Conservation (phyloP, 805 yeast genomes). For the Candida koratica region DNA sequence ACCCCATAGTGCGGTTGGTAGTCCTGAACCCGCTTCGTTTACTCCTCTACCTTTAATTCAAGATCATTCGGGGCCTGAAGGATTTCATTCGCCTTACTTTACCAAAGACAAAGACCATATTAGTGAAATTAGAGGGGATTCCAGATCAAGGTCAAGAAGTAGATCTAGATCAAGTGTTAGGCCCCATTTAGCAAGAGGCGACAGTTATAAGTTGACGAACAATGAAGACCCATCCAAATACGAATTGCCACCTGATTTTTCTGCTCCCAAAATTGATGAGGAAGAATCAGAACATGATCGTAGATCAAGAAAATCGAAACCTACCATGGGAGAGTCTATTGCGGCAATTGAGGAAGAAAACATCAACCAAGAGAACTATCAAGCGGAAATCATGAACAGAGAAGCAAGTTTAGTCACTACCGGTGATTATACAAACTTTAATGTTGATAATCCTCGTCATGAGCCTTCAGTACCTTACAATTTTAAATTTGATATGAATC, state of each 20-base stretch:
- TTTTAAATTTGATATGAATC: constrained; percentile 47
- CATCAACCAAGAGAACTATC: constrained; percentile 15
- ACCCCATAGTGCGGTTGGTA: constrained; percentile 1
- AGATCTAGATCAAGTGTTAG: constrained; percentile 16
- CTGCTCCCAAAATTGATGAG: constrained; percentile 10
- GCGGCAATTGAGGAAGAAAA: constrained; percentile 40
- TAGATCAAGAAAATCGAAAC: constrained; percentile 36
- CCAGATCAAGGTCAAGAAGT: constrained; percentile 19
- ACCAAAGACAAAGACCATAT: constrained; percentile 24
- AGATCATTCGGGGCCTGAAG: constrained; percentile 16
- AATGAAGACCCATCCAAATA: constrained; percentile 42
- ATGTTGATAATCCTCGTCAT: constrained; percentile 33
- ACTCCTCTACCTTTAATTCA: constrained; percentile 13
- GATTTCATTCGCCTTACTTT: constrained; percentile 33
- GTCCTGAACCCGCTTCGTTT: neutral
- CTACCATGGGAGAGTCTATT: constrained; percentile 43
- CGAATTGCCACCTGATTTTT: constrained; percentile 40
- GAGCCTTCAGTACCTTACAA: constrained; percentile 55
- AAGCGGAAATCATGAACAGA: constrained; percentile 16
- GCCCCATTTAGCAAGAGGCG: constrained; percentile 77
- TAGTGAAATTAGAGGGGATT: constrained; percentile 23
- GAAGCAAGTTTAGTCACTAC: constrained; percentile 43
- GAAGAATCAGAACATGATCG: constrained; percentile 29
- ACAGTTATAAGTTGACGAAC: constrained; percentile 62
- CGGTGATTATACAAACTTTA: constrained; percentile 45